Base-by-base conservation (phyloP, 2,329 filamentous ascomycete species). In the Colletotrichum orbiculare region DNA sequence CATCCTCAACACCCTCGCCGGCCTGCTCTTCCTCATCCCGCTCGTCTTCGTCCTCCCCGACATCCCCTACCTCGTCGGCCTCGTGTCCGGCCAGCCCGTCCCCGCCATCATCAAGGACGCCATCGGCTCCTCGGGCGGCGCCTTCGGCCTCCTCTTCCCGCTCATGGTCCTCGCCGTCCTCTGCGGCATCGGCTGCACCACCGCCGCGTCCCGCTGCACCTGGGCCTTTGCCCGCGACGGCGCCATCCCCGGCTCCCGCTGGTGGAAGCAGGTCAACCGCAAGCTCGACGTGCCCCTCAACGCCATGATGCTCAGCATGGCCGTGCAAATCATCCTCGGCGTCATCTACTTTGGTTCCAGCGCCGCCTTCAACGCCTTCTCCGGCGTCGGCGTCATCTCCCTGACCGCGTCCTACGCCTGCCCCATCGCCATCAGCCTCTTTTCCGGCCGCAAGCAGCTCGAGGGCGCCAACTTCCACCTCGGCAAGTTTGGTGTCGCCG, bases 191-290 rank as follows among this genome's bases (percentile, higher is more conserved):
- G 87, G 88, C 45, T 91, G 89, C 82, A 90, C 87, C 2, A 91
- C 89, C 2, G 89, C 89, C 45, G 81, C 89, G 8, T 90, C 88
- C 13, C 87, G 89, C 59, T 89, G 85, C 75, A 85, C 85, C 53
- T 92, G 89, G 85, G 89, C 89, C 1, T 92, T 92, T 73, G 84
- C 89, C 48, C 87, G 89, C 71, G 89, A 92, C 70, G 88, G 89
- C 54, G 89, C 89, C 66, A 87, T 92, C 47, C 89, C 89, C 25
- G 88, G 87, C 13, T 85, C 86, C 61, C 77, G 79, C 61, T 79
- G 75, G 78, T 91, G 89, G 87, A 85, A 85, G 73, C 74, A 82
- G 67, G 85, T 92, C 69, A 85, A 91, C 79, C 77, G 76, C 50
- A 85, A 81, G 64, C 81, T 91, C 1, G 88, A 90, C 67, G 83